Conservation (phyloP, 2,329 filamentous ascomycete genomes). For the Gaeumannomyces tritici region DNA sequence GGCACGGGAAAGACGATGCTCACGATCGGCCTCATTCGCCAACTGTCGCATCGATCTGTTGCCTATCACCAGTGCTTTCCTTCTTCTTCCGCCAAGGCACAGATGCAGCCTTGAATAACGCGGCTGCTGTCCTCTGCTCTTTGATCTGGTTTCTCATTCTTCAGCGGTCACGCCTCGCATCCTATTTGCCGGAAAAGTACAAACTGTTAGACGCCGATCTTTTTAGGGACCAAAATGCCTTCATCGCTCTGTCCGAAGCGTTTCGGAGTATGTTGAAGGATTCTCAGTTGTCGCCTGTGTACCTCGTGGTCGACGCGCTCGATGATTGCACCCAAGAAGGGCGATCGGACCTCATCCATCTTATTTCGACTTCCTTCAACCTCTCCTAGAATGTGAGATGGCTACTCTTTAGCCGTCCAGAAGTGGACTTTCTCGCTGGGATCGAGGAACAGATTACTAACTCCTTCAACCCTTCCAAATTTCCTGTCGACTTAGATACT, state of each 20-base stretch:
- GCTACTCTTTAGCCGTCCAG: too few relatives aligned
- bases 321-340: background rate
- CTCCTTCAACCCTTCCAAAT: too few relatives aligned
- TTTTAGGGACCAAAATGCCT: background rate
- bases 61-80: slow-evolving; percentile 6
- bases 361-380: too few relatives aligned
- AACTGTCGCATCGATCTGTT: slow-evolving; percentile 7
- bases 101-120: slow-evolving; percentile 9
- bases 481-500: too few relatives aligned
- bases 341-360: too few relatives aligned
- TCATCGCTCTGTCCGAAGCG: background rate
- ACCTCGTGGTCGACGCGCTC: slow-evolving; percentile 2
- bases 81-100: slow-evolving; percentile 11
- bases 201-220: too few relatives aligned
- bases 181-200: slow-evolving; percentile 6
- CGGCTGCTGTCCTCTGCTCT: slow-evolving; percentile 10
- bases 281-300: background rate
- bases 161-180: slow-evolving; percentile 11
- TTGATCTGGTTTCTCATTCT: slow-evolving; percentile 12
- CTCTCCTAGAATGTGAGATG: too few relatives aligned
- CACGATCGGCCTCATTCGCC: slow-evolving; percentile 10
- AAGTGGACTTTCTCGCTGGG: too few relatives aligned
- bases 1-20: slow-evolving; percentile 13
- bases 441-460: too few relatives aligned
- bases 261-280: slow-evolving; percentile 1